Evolutionary conservation across 176 grass and related monocot genomes (phyloP), one percentile per base, ranked within the genome.

Genomic region (Secale cereale): DNA sequence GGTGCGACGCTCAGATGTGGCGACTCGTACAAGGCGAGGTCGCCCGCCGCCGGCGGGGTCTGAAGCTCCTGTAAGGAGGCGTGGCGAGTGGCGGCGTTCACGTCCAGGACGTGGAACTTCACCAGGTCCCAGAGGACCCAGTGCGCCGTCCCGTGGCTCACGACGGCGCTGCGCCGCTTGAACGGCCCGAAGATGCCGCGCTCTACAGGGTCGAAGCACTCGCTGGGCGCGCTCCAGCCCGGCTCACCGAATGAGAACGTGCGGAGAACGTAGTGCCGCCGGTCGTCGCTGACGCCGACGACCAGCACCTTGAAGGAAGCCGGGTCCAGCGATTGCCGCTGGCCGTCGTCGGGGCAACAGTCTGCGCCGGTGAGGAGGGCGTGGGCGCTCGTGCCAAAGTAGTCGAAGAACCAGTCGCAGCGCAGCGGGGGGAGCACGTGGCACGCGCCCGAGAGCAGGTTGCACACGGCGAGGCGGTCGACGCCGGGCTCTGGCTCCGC

Each of bases 381-480:
- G 46, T 48, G 50, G 9, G 28, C 46, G 1, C 70, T 74, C 14
- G 70, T 54, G 46, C 52, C 43, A 4, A 12, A 6, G 73, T 76
- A 54, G 28, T 76, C 6, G 73, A 2, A 32, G 46, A 56, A 74
- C 70, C 13, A 56, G 17, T 19, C 16, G 73, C 46, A 32, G 8
- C 50, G 4, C 46, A 76, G 73, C 27, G 45, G 27, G 5, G 73
- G 46, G 28, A 76, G 73, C 45, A 76, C 46, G 73, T 76, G 43
- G 28, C 73, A 76, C 28, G 73, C 6, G 28, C 45, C 43, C 8
- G 73, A 74, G 17, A 50, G 73, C 9, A 54, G 73, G 7, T 76
- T 76, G 73, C 73, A 76, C 4, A 76, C 73, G 28, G 46, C 73
- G 46, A 76, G 46, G 28, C 50, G 73, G 46, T 76, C 73, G 17